Base-by-base conservation (phyloP, 768 basidiomycete species). In the Tulasnella calospora region DNA sequence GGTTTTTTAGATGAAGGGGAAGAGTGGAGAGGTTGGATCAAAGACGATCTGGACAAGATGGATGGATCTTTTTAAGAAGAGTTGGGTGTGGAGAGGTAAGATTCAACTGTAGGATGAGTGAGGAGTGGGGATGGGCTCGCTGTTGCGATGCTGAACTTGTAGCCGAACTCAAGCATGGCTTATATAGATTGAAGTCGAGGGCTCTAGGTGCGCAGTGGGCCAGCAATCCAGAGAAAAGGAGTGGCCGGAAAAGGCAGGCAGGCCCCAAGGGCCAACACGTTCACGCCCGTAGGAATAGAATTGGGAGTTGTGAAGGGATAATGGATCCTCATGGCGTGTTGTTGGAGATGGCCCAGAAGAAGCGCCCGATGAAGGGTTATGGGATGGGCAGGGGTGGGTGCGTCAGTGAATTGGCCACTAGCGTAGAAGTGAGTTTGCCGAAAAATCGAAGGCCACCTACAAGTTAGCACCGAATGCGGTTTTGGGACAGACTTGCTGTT, bases 341-440 rank as follows among this genome's bases (percentile, higher is more conserved):
- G 74, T 55, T 47, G 46, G 71, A 73, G 46, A 74, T 41, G 73
- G 38, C 40, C 44, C 61, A 67, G 61, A 67, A 67, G 61, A 67
- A 35, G 51, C 73, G 40, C 73, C 73, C 73, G 73, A 74, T 74
- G 40, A 73, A 73, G 72, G 72, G 72, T 41, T 41, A 73, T 46
- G 73, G 40, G 73, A 74, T 74, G 73, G 33, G 44, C 73, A 74
- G 73, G 73, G 73, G 51, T 55, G 73, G 51, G 44, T 74, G 73
- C 44, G 73, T 55, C 51, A 55, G 73, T 47, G 71, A 73, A 76
- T 35, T 51, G 36, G 44, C 36, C 69, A 47, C 77, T 78, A 78
- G 77, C 55, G 70, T 44, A 21, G 51, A 44, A 72, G 67, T 78
- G 77, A 78, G 77, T 78, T 78, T 78, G 77, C 77, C 77, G 77